phyloP scores from a whole-genome alignment of 139 green algal genomes.

The Haematococcus lacustris region DNA sequence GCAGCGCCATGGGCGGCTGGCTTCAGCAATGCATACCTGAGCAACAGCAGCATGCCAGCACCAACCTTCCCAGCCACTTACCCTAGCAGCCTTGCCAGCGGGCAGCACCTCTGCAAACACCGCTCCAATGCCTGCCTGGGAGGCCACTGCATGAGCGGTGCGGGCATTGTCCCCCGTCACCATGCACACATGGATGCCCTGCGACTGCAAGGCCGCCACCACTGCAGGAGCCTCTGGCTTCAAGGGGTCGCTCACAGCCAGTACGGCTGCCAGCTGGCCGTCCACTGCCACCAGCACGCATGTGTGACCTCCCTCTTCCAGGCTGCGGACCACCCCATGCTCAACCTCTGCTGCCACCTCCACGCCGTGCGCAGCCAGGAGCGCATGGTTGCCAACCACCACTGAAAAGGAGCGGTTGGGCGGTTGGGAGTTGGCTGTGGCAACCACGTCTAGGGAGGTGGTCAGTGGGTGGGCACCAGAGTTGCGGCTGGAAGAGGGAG shows the following conservation, averaged over 20 bases:
- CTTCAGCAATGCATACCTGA: too few relatives aligned
- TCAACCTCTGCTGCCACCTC: slow-evolving; percentile 13
- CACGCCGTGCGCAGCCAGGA: slow-evolving; percentile 61
- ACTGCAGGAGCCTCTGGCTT: slow-evolving; percentile 86
- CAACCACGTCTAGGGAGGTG: too few relatives aligned
- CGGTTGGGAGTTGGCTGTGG: too few relatives aligned
- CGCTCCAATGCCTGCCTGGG: slow-evolving; percentile 50
- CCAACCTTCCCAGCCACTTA: too few relatives aligned
- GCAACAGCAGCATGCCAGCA: too few relatives aligned
- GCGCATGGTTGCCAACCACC: slow-evolving; percentile 61
- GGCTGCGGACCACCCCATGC: neutral
- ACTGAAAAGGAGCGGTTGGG: slow-evolving; percentile 8
- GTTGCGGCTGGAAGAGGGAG: too few relatives aligned
- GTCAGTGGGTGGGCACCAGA: too few relatives aligned
- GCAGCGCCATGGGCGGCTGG: too few relatives aligned
- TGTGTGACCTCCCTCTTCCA: slow-evolving; percentile 54
- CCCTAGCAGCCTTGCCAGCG: slow-evolving; percentile 64
- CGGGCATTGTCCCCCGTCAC: slow-evolving; percentile 34
- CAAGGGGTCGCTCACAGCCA: slow-evolving; percentile 80
- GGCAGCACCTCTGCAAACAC: slow-evolving; percentile 67
- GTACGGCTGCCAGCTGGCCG: slow-evolving; percentile 36
- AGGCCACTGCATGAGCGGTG: slow-evolving; percentile 27
- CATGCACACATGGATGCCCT: slow-evolving; percentile 9
- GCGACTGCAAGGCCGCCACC: slow-evolving; percentile 43
- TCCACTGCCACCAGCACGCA: slow-evolving; percentile 58